Percentiles rank a stretch among this genome's conserved stretches.
These are phyloP conservation scores for Tetracentron sinense DNA, from an alignment of 164 flowering plant species.

Conservation along the genomic window DNA sequence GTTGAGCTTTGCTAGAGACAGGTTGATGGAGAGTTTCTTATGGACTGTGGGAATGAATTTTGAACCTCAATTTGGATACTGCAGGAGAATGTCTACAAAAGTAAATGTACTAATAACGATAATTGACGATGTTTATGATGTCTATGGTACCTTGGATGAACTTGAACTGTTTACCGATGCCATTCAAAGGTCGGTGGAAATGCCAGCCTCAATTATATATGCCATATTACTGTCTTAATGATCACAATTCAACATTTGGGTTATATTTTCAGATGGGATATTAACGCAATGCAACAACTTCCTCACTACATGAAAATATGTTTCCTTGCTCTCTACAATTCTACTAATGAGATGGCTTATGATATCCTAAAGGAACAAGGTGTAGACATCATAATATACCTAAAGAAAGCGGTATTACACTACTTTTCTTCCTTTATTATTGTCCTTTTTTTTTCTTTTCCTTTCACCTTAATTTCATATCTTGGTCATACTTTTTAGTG, in stretches of 20 bases:
- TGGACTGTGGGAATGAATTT: not conserved
- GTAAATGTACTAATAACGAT: not conserved
- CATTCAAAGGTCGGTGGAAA: not conserved
- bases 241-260: not conserved
- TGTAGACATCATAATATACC: not conserved
- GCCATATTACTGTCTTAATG: not conserved
- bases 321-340: constrained; percentile 16
- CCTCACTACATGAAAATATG: constrained; percentile 18
- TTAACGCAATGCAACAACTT: constrained; percentile 11
- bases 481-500: constrained; percentile 23
- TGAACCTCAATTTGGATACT: not conserved
- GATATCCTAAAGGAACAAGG: constrained; percentile 6
- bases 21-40: not conserved
- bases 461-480: not conserved
- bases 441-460: not conserved
- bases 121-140: constrained; percentile 1
- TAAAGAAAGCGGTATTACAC: constrained; percentile 10
- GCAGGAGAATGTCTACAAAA: not conserved
- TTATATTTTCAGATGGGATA: constrained; percentile 16
- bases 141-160: not conserved
- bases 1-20: not conserved
- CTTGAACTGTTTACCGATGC: not conserved
- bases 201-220: not conserved
- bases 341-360: constrained; percentile 10
- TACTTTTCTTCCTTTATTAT: not conserved